Conservation (phyloP, 75 land plant genomes). For the Pinus tabuliformis region DNA sequence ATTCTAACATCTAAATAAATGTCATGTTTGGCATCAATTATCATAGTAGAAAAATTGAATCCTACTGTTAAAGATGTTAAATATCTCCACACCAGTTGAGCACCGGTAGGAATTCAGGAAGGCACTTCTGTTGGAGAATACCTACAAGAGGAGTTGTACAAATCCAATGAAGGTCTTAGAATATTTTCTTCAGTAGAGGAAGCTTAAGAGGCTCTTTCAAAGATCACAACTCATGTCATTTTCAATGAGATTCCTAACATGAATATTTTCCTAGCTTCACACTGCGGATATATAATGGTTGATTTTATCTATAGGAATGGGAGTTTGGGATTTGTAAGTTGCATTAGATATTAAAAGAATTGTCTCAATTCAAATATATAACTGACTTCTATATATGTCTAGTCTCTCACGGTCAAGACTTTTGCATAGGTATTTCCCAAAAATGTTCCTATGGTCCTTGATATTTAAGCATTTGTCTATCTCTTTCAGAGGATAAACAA, state of each 20-base stretch:
- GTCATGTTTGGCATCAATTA: conserved; percentile 78
- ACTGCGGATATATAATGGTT: conserved; percentile 39
- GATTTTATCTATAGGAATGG: conserved; percentile 45
- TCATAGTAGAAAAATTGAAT: conserved; percentile 54
- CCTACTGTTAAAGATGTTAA: conserved; percentile 20
- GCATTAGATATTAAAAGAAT: too few species aligned
- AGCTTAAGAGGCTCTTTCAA: conserved; percentile 25
- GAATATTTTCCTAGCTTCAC: conserved; percentile 26
- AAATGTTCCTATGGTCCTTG: conserved; percentile 39
- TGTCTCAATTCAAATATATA: background rate
- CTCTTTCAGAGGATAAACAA: conserved; percentile 25
- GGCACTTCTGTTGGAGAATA: conserved; percentile 40
- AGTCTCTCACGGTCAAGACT: background rate
- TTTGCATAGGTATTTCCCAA: conserved; percentile 36
- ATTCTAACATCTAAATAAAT: conserved; percentile 87
- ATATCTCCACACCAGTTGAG: conserved; percentile 15
- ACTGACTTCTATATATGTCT: background rate
- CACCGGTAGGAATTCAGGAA: conserved; percentile 31
- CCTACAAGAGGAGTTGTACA: conserved; percentile 17
- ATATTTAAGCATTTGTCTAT: conserved; percentile 41
- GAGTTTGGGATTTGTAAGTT: conserved; percentile 67
- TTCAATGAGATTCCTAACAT: conserved; percentile 31
- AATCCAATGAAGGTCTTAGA: conserved; percentile 16
- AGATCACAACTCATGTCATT: conserved; percentile 30
- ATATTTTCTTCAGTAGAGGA: conserved; percentile 1